These are phyloP conservation scores for Magnolia changhungtana DNA, from an alignment of 164 flowering plant species.

Conservation along the genomic window DNA sequence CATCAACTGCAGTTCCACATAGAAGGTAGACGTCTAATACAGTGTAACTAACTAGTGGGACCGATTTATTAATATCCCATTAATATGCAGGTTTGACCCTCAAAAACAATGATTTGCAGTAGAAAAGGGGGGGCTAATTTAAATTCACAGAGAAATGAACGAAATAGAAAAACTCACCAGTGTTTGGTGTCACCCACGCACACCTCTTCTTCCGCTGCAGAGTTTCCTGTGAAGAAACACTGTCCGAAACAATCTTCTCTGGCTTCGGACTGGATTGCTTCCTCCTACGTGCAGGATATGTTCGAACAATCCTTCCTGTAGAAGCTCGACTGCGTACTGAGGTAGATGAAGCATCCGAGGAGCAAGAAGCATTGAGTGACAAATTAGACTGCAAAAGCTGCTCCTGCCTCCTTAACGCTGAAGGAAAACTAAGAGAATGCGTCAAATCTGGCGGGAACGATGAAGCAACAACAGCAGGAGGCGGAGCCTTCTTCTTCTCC, in stretches of 20 bases:
- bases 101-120: too few relatives aligned
- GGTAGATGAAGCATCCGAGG: constrained; percentile 65
- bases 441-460: constrained; percentile 24
- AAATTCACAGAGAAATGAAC: neutral
- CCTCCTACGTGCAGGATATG: constrained; percentile 26
- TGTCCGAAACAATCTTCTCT: constrained; percentile 25
- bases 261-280: constrained; percentile 32
- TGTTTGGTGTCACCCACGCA: constrained; percentile 74
- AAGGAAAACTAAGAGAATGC: constrained; percentile 15
- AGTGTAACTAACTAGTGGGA: too few relatives aligned
- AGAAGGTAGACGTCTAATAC: too few relatives aligned
- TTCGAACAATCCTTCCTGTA: constrained; percentile 42
- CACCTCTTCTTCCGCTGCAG: constrained; percentile 50
- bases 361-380: constrained; percentile 62
- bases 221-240: constrained; percentile 20
- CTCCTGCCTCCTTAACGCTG: constrained; percentile 39
- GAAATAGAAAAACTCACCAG: constrained; percentile 40
- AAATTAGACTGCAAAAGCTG: constrained; percentile 33
- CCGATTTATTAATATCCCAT: too few relatives aligned
- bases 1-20: too few relatives aligned
- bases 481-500: constrained; percentile 27
- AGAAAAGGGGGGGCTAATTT: neutral
- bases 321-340: constrained; percentile 60
- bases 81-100: too few relatives aligned
- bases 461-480: constrained; percentile 15